Base-by-base conservation (phyloP, 345 rosid species). In the Camelina hispida region DNA sequence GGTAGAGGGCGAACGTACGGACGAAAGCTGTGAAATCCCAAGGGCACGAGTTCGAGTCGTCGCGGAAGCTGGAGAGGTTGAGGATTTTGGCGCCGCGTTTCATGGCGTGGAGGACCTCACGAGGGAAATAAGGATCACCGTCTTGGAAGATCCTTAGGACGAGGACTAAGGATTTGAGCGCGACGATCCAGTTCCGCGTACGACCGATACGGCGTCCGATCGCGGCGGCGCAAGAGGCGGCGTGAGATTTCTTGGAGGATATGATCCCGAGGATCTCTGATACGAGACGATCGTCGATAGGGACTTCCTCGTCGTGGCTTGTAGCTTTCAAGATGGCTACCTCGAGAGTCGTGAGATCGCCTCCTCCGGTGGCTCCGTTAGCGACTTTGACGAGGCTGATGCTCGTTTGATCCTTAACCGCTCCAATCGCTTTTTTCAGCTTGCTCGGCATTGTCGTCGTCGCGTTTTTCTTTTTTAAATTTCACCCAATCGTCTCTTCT, bases 371-470 rank as follows among this genome's bases (percentile, higher is more conserved):
- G 1, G 82, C 83, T 79, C 78, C 81, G 71, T 61, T 86, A 0
- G 88, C 79, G 66, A 89, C 97, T 81, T 95, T 95, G 47, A 89
- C 97, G 16, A 95, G 78, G 82, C 94, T 84, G 2, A 92, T 92
- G 88, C 97, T 92, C 4, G 99, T 95, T 3, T 90, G 88, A 60
- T 92, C 99, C 65, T 95, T 95, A 40, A 95, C 93, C 42, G 90
- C 93, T 37, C 90, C 97, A 9, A 95, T 80, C 12, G 96, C 99
- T 60, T 87, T 95, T 79, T 85, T 84, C 0, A 95, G 74, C 84
- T 87, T 94, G 91, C 96, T 90, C 34, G 97, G 91, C 97, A 91
- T 91, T 78, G 47, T 69, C 53, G 51, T 44, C 32, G 64, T n/a
- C 34, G 67, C 50, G 42, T 44, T 37, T 43, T 1, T 6, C 20